phyloP scores from a whole-genome alignment of 1,139 yeast genomes.

The Hyphopichia pseudoburtonii region DNA sequence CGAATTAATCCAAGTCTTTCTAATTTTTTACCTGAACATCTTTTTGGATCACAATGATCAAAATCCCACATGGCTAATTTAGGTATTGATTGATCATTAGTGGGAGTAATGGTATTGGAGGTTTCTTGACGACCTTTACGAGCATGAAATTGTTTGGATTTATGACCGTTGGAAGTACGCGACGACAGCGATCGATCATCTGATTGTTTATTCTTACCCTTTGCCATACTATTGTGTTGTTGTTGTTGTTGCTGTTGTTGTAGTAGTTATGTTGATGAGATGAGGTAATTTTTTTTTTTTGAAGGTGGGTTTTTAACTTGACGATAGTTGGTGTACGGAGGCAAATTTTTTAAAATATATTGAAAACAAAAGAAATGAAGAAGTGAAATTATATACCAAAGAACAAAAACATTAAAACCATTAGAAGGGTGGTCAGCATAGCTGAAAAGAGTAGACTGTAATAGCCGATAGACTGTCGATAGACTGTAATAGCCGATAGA shows the following conservation, averaged over 20 bases:
- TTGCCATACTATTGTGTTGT: too few relatives aligned
- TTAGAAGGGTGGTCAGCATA: neutral
- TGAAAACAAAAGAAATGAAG: too few relatives aligned
- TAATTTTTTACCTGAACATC: constrained; percentile 94
- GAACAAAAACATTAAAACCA: neutral
- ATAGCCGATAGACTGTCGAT: too few relatives aligned
- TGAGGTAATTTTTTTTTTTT: neutral
- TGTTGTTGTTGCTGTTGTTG: neutral
- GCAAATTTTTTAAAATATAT: too few relatives aligned
- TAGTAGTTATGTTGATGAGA: neutral
- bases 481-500: too few relatives aligned
- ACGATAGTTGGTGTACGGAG: too few relatives aligned
- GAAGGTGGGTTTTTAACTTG: too few relatives aligned
- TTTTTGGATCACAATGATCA: constrained; percentile 97
- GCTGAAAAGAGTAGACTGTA: too few relatives aligned
- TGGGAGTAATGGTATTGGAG: constrained; percentile 49
- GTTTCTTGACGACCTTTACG: constrained; percentile 51
- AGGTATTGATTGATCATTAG: too few relatives aligned
- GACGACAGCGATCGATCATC: constrained; percentile 38
- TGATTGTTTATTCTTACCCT: constrained; percentile 61
- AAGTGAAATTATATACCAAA: too few relatives aligned
- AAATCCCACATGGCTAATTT: constrained; percentile 93
- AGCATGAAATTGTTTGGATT: constrained; percentile 52
- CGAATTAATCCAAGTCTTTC: constrained; percentile 85
- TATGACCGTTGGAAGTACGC: constrained; percentile 58